Evolutionary conservation across 2,329 filamentous ascomycete genomes (phyloP).

Genomic region (Clarireedia paspali): DNA sequence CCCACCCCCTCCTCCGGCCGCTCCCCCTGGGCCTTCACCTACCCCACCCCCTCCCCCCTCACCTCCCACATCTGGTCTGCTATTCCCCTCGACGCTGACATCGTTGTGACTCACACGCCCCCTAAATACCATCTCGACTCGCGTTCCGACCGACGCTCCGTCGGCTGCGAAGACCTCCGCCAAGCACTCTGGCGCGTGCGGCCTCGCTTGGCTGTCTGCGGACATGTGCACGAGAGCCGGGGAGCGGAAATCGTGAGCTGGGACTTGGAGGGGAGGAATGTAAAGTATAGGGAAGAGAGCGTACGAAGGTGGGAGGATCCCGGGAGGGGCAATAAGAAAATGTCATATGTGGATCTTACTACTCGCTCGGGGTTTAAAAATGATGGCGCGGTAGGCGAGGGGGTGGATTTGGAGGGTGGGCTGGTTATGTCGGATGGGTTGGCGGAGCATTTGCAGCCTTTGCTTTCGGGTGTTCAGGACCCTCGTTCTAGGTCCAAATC

Average conservation of each 20-base stretch:
- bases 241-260: constrained; percentile 57
- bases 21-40: constrained; percentile 59
- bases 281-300: constrained; percentile 37
- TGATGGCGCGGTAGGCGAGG: constrained; percentile 29
- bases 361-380: constrained; percentile 37
- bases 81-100: constrained; percentile 54
- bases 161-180: constrained; percentile 54
- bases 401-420: constrained; percentile 6
- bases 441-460: not conserved
- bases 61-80: constrained; percentile 44
- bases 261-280: constrained; percentile 37
- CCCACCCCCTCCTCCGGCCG: constrained; percentile 30
- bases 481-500: not conserved
- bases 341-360: constrained; percentile 56
- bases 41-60: constrained; percentile 35
- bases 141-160: constrained; percentile 40
- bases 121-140: constrained; percentile 52
- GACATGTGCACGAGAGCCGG: constrained; percentile 63
- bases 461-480: no score
- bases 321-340: constrained; percentile 46
- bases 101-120: constrained; percentile 66
- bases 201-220: constrained; percentile 59
- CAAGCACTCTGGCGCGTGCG: constrained; percentile 51
- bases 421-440: not conserved
- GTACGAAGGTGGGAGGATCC: constrained; percentile 51